These are phyloP conservation scores for Tanacetum coccineum DNA, from an alignment of 129 eudicot species.

Conservation along the genomic window DNA sequence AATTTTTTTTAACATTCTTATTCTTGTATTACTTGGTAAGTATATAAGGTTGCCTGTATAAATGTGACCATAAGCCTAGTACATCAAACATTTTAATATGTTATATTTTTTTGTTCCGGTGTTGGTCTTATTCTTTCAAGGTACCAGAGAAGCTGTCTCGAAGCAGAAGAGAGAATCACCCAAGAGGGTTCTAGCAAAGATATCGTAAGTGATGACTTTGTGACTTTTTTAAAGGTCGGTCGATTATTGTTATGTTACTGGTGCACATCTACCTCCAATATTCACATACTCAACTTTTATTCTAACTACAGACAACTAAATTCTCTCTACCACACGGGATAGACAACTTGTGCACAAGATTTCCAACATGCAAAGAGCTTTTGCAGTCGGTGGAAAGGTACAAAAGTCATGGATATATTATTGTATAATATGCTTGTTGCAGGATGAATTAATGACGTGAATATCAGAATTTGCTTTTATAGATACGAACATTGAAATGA, in stretches of 20 bases:
- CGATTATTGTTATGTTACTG: not conserved
- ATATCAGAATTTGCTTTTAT: too few relatives aligned
- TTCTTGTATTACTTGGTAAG: too few relatives aligned
- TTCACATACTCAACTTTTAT: not conserved
- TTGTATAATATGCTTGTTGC: too few relatives aligned
- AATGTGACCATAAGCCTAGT: too few relatives aligned
- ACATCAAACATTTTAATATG: too few relatives aligned
- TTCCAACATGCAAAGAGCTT: conserved; percentile 36
- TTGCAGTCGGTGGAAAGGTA: conserved; percentile 43
- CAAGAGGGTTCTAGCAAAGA: conserved; percentile 8
- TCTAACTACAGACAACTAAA: too few relatives aligned
- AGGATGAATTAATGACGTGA: too few relatives aligned
- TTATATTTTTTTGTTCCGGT: too few relatives aligned
- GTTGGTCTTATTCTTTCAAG: conserved; percentile 31
- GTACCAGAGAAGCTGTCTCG: conserved; percentile 21
- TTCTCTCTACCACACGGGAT: too few relatives aligned
- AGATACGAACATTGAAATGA: not conserved
- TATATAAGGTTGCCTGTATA: too few relatives aligned
- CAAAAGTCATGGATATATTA: not conserved
- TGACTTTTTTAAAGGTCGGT: not conserved
- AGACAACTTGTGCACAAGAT: conserved; percentile 13
- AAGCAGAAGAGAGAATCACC: conserved; percentile 30
- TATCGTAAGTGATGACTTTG: conserved; percentile 19
- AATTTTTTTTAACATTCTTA: too few relatives aligned
- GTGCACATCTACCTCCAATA: not conserved